phyloP scores from a whole-genome alignment of 73 alveolate genomes.

The Paraurostyla sp. region DNA sequence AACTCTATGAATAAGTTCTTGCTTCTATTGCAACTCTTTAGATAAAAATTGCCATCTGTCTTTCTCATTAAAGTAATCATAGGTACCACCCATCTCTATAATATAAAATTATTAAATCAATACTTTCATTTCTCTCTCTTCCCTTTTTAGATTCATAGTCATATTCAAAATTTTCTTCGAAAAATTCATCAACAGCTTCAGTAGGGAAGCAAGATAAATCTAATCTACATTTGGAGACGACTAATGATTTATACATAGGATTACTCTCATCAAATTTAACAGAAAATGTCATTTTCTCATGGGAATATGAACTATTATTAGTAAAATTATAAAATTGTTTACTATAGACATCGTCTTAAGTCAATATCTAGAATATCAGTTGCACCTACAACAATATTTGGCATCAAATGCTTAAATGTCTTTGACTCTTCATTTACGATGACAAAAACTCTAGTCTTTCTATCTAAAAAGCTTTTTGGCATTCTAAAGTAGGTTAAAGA shows the following conservation, averaged over 20 bases:
- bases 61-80: conserved; percentile 81
- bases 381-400: conserved; percentile 96
- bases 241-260: conserved; percentile 53
- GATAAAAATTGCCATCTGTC: conserved; percentile 98
- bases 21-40: conserved; percentile 95
- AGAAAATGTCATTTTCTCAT: conserved; percentile 55
- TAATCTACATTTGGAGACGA: conserved; percentile 63
- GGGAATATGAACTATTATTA: conserved; percentile 36
- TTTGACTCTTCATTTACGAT: conserved; percentile 94
- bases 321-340: background rate
- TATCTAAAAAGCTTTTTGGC: conserved; percentile 95
- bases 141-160: conserved; percentile 45
- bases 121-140: conserved; percentile 28
- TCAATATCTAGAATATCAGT: conserved; percentile 87
- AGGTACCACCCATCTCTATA: conserved; percentile 47
- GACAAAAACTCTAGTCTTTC: conserved; percentile 88
- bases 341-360: conserved; percentile 57
- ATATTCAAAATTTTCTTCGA: conserved; percentile 41
- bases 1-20: conserved; percentile 97
- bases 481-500: conserved; percentile 94
- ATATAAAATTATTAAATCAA: background rate
- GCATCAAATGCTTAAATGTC: conserved; percentile 94
- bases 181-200: conserved; percentile 66
- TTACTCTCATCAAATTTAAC: conserved; percentile 51
- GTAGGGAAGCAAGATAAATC: conserved; percentile 73